Base-by-base conservation (phyloP, 179 eudicot species). In the Kewa caespitosa region DNA sequence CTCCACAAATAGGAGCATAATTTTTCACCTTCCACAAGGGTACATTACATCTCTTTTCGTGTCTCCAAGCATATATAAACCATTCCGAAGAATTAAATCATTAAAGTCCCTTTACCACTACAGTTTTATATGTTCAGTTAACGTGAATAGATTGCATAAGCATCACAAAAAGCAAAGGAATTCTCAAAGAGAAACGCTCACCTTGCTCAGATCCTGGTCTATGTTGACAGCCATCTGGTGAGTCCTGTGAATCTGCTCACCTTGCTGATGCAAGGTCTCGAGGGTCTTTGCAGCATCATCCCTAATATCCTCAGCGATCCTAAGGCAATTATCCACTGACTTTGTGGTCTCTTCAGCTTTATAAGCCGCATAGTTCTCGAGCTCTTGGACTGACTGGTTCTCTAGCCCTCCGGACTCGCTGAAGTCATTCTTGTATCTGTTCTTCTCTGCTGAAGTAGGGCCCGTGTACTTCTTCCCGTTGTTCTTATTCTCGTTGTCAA, bases 191-290 rank as follows among this genome's bases (percentile, higher is more conserved):
- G 77, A 23, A 27, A 48, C 20, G 10, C 18, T 55, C 77, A 91
- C 99, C 99, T 82, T 91, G 78, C 86, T 87, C 86, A 96, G 80
- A 85, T 96, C 99, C 25, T 81, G 84, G 72, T 96, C 99, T 38
- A 89, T 86, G 37, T 80, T 84, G 62, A 73, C 92, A 67, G 97
- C 98, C 89, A 89, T 88, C 73, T 76, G 37, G 32, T 96, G 98
- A 33, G 99, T 94, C 76, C 97, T 83, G n/a, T 89, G 83, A 71
- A 96, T 96, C 77, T 93, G 99, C 72, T 96, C 96, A 7, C 99
- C 99, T 74, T 96, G 99, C 76, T 89, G 90, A 80, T 96, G 94
- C 86, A 96, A 81, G n/a, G 96, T 91, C 8, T 90, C 97, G 15
- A 96, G 90, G 0, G 99, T 96, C 82, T 69, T 79, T 0, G 90